A percentile compares a stretch with the other conserved stretches of the same genome.
These are phyloP conservation scores for Pythium apleroticum DNA, from an alignment of 352 stramenopile species.

Conservation along the genomic window DNA sequence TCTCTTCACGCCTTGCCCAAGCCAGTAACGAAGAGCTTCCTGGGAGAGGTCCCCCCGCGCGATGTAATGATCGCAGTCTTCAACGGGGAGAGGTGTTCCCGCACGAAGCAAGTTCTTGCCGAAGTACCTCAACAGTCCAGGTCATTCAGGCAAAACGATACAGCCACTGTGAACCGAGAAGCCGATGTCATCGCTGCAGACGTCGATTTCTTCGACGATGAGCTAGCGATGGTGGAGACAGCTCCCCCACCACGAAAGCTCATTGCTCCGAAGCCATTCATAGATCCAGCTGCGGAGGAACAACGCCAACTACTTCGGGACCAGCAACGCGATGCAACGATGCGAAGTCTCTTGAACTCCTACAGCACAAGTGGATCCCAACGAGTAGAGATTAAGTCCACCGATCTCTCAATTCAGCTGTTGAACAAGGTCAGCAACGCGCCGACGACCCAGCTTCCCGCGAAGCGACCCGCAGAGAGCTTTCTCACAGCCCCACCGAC, in stretches of 20 bases:
- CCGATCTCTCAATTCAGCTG: constrained; percentile 28
- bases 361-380: constrained; percentile 7
- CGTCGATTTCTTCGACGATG: constrained; percentile 1
- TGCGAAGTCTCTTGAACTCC: constrained; percentile 24
- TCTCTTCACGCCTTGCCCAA: constrained; percentile 34
- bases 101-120: constrained; percentile 26
- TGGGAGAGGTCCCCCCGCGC: constrained; percentile 37
- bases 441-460: constrained; percentile 8
- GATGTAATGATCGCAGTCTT: constrained; percentile 50
- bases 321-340: constrained; percentile 27
- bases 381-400: constrained; percentile 2
- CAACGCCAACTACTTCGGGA: constrained; percentile 16
- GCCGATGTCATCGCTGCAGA: not conserved
- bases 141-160: not conserved
- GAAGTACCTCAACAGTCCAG: not conserved
- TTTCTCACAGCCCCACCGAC: constrained; percentile 3
- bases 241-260: not conserved
- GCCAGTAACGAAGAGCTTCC: constrained; percentile 39
- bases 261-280: constrained; percentile 8
- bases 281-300: constrained; percentile 22
- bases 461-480: not conserved
- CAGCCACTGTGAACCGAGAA: too few species aligned
- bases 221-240: not conserved
- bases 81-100: constrained; percentile 42
- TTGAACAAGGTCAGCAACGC: constrained; percentile 9